These are phyloP conservation scores for Penicillium italicum DNA, from an alignment of 2,329 filamentous ascomycete species.

Conservation along the genomic window DNA sequence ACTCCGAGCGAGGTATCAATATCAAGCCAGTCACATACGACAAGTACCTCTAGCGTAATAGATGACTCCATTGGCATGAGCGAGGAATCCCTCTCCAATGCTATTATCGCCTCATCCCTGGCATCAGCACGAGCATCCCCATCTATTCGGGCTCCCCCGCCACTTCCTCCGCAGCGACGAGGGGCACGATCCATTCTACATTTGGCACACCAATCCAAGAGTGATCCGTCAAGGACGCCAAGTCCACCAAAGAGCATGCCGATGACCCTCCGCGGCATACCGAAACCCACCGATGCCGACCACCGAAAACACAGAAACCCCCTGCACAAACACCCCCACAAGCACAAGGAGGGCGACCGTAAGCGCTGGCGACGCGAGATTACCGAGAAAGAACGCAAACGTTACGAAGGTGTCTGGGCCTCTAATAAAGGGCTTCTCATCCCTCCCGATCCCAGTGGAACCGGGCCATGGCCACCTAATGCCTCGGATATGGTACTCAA, in stretches of 20 bases:
- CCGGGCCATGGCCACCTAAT: conserved; percentile 20
- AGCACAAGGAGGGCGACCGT: conserved; percentile 48
- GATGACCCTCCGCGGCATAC: conserved; percentile 41
- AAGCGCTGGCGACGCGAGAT: conserved; percentile 45
- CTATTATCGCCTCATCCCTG: conserved; percentile 47
- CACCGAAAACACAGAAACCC: conserved; percentile 34
- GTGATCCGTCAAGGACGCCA: conserved; percentile 28
- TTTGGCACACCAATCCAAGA: conserved; percentile 30
- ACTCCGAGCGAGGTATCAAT: conserved; percentile 28
- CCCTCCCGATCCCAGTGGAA: conserved; percentile 13
- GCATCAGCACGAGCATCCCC: conserved; percentile 44
- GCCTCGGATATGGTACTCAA: conserved; percentile 43
- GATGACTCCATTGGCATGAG: conserved; percentile 26
- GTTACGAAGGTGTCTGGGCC: conserved; percentile 51
- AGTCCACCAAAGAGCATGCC: conserved; percentile 41
- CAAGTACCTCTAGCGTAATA: conserved; percentile 25
- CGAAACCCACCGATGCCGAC: conserved; percentile 36
- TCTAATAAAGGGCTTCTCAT: conserved; percentile 46
- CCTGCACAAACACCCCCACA: conserved; percentile 46
- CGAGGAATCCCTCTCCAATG: conserved; percentile 44
- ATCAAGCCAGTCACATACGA: conserved; percentile 24
- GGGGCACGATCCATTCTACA: conserved; percentile 38
- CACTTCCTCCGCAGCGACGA: conserved; percentile 39
- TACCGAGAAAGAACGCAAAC: conserved; percentile 45
- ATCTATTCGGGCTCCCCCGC: conserved; percentile 36